Evolutionary conservation across 139 green algal genomes (phyloP).

Genomic region (Coccomyxa sp.): DNA sequence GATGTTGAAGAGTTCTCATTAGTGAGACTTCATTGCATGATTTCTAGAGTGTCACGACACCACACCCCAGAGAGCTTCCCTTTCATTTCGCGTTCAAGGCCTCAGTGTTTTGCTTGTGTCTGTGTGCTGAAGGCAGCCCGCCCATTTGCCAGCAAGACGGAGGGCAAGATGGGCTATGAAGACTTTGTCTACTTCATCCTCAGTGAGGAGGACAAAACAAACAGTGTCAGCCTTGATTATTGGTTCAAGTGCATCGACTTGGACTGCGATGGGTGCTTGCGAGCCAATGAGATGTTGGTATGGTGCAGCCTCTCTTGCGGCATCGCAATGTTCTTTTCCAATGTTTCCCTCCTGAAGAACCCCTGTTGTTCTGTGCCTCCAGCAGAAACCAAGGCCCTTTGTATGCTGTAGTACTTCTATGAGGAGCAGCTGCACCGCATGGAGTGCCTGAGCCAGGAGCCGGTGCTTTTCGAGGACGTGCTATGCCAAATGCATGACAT

Average conservation of each 20-base stretch:
- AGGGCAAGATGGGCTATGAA: slow-evolving; percentile 93
- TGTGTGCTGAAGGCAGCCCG: slow-evolving; percentile 54
- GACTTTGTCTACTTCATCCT: slow-evolving; percentile 99
- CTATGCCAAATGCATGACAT: slow-evolving; percentile 98
- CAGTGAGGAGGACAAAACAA: slow-evolving; percentile 97
- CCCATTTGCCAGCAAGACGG: slow-evolving; percentile 46
- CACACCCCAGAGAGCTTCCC: no score
- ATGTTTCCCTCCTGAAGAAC: neutral
- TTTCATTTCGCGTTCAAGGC: no score
- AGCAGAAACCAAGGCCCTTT: neutral
- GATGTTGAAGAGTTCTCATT: no score
- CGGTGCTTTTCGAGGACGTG: slow-evolving; percentile 63
- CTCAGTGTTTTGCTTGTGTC: no score
- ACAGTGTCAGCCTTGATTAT: slow-evolving; percentile 86
- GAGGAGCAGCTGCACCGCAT: slow-evolving; percentile 98
- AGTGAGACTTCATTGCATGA: no score
- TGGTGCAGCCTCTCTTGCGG: neutral
- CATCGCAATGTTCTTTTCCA: neutral
- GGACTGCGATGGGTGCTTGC: slow-evolving; percentile 85
- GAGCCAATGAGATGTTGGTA: slow-evolving; percentile 74
- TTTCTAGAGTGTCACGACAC: no score
- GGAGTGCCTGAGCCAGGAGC: slow-evolving; percentile 86
- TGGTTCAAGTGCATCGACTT: slow-evolving; percentile 94
- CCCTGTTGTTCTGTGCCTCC: neutral
- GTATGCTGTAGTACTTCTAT: slow-evolving; percentile 81